Conservation (phyloP, 768 basidiomycete species). For the Punctularia strigosozonata region DNA sequence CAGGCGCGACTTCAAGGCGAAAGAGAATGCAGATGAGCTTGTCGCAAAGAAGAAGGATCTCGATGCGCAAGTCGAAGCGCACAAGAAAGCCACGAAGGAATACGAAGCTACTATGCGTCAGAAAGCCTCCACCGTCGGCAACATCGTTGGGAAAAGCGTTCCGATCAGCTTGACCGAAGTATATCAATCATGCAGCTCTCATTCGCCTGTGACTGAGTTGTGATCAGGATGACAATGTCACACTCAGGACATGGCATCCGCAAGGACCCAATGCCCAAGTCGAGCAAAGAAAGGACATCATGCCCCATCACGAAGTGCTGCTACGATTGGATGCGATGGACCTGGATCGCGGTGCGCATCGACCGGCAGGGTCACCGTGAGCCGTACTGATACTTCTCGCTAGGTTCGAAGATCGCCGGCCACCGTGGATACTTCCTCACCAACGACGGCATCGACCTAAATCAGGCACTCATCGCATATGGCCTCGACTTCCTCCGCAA, state of each 20-base stretch:
- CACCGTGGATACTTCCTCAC: conserved; percentile 96
- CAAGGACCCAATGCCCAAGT: conserved; percentile 62
- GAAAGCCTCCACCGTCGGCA: conserved; percentile 77
- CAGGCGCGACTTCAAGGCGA: conserved; percentile 43
- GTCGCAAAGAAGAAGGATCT: conserved; percentile 76
- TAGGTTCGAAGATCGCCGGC: conserved; percentile 85
- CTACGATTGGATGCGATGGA: conserved; percentile 92
- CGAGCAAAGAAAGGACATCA: conserved; percentile 60
- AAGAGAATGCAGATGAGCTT: conserved; percentile 82
- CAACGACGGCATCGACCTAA: conserved; percentile 92
- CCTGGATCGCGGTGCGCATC: conserved; percentile 80
- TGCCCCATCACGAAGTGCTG: conserved; percentile 97
- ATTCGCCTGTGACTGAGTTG: background rate
- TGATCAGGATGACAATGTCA: conserved; percentile 78
- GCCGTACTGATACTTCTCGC: conserved; percentile 1
- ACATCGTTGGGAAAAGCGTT: conserved; percentile 80
- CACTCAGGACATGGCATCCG: conserved; percentile 79
- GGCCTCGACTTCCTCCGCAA: conserved; percentile 87
- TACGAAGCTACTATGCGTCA: conserved; percentile 68
- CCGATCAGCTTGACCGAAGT: conserved; percentile 88
- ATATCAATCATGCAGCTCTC: conserved; percentile 11
- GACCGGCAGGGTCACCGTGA: no score
- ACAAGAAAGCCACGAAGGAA: conserved; percentile 67
- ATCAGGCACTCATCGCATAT: conserved; percentile 91
- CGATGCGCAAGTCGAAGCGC: conserved; percentile 67